Conservation (phyloP, 352 stramenopile species). For the Phytopythium aichiense region DNA sequence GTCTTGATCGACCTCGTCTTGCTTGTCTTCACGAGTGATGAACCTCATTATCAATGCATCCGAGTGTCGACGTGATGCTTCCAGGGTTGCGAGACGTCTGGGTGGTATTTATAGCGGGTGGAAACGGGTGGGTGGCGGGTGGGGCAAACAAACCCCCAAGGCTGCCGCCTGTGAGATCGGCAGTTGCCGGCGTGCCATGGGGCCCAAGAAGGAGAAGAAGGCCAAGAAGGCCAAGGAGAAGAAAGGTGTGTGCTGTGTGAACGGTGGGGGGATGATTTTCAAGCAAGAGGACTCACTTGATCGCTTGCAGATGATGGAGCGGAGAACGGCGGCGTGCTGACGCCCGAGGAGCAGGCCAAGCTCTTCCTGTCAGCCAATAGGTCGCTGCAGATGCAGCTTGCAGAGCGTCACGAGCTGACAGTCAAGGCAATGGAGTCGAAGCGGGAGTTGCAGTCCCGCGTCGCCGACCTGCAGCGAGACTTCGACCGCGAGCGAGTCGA, state of each 20-base stretch:
- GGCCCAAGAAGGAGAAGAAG: constrained; percentile 77
- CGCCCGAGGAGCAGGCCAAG: constrained; percentile 80
- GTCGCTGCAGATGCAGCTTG: constrained; percentile 87
- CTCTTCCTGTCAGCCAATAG: constrained; percentile 80
- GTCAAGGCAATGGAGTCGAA: constrained; percentile 88
- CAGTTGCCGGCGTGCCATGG: constrained; percentile 22
- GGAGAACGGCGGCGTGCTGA: constrained; percentile 69
- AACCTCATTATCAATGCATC: too few relatives aligned
- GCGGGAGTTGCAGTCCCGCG: constrained; percentile 75
- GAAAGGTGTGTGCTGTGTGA: constrained; percentile 34
- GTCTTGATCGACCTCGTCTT: too few relatives aligned
- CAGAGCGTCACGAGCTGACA: constrained; percentile 82
- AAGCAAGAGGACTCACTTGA: background rate
- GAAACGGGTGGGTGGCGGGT: background rate
- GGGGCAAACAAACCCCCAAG: background rate
- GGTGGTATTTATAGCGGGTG: background rate
- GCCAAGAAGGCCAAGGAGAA: constrained; percentile 71
- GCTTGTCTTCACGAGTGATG: too few relatives aligned
- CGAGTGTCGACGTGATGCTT: background rate
- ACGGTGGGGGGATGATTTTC: background rate
- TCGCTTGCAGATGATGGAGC: constrained; percentile 49
- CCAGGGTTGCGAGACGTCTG: background rate
- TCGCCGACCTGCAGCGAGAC: constrained; percentile 78
- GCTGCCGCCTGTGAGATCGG: background rate
- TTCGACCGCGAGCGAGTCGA: constrained; percentile 85